phyloP scores from a whole-genome alignment of 257 asterid species.

The Rubia yunnanensis region DNA sequence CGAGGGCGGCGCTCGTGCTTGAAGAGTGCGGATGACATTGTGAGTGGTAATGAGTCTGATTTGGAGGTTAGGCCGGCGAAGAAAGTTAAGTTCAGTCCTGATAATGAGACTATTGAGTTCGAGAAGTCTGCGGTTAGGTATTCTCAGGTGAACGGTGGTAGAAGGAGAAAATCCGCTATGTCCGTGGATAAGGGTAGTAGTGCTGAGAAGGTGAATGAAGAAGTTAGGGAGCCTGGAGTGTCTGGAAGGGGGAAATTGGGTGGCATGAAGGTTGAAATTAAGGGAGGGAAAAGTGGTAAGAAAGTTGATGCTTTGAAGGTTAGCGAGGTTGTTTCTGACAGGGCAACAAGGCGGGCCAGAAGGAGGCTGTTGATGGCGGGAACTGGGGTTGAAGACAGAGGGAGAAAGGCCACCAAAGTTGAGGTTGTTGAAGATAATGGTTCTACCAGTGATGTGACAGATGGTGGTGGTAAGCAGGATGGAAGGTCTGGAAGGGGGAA shows the following conservation, averaged over 20 bases:
- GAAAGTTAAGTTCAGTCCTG: constrained; percentile 24
- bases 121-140: constrained; percentile 8
- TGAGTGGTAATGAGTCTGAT: constrained; percentile 14
- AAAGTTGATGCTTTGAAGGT: not conserved
- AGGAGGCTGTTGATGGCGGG: constrained; percentile 11
- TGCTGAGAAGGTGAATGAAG: constrained; percentile 12
- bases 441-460: not conserved
- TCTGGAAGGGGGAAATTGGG: constrained; percentile 20
- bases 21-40: constrained; percentile 23
- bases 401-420: constrained; percentile 17
- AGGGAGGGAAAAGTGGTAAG: constrained; percentile 20
- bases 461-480: constrained; percentile 21
- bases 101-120: constrained; percentile 18
- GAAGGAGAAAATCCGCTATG: constrained; percentile 23
- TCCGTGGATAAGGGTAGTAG: constrained; percentile 4
- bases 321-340: not conserved
- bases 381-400: constrained; percentile 10
- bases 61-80: constrained; percentile 16
- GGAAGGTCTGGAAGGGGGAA: constrained; percentile 30
- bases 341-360: constrained; percentile 22
- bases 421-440: not conserved
- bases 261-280: constrained; percentile 17
- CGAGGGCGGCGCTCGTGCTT: constrained; percentile 22
- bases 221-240: constrained; percentile 28
- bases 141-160: constrained; percentile 9